Evolutionary conservation across 2,329 filamentous ascomycete species (phyloP), one percentile per base, ranked within the genome.

Genomic region (Hymenoscyphus infarciens): DNA sequence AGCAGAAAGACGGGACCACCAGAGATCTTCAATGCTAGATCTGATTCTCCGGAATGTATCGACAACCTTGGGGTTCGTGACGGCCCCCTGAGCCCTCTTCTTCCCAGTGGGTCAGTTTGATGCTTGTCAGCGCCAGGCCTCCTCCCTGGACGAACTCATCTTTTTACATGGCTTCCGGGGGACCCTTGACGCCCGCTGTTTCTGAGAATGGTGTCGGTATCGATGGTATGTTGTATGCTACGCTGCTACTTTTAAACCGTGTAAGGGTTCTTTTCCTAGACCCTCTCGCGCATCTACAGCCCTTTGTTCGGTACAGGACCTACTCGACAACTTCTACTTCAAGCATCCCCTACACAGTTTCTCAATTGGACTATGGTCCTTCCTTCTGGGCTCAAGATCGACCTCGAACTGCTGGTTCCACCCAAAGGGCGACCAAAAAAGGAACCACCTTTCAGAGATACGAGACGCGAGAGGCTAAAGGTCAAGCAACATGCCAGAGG

Each of bases 41-140:
- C 62, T 67, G 66, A 53, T 65, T 61, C 61, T 67, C 67, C 69
- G 65, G 66, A 57, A 39, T 25, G 65, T 61, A 27, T 27, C 25
- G 25, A 27, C 25, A 27, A 27, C 67, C 61, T 65, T 69, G 68
- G 63, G 61, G 66, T 66, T 68, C 64, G 55, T 68, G 69, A 49
- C 67, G 66, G 72, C 42, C 42, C 39, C 42, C 42, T 49, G 64
- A 70, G 66, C 69, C 69, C 70, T 65, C 66, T 58, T 45, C 39
- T 60, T 45, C 64, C 67, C 66, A 63, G 65, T 64, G 69, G 65
- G 65, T 66, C 66, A 68, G 66, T 67, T 68, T 63, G 65, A 71
- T 70, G 69, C 69, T 67, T 68, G 69, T 71, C 69, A 71, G 66
- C 68, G 67, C 64, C 59, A 60, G 57, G 57, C 62, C 65, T 67